Percentiles rank a stretch among this genome's conserved stretches.
Conservation (phyloP, 106 monocot species). For the Iris macrosiphon region DNA sequence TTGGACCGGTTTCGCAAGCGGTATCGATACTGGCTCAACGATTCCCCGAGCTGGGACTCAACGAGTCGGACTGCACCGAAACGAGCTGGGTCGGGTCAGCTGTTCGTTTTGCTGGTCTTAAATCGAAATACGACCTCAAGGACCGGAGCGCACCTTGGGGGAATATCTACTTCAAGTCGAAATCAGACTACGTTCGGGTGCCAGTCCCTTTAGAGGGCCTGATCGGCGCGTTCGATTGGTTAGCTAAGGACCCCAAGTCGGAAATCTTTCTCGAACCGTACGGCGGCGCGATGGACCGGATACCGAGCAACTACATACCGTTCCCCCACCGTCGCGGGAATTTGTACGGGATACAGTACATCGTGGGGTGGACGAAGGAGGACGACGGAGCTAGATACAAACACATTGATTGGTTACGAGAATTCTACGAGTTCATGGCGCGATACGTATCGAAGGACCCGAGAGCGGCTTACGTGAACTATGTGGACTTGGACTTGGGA, state of each 20-base stretch:
- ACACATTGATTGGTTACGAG: neutral
- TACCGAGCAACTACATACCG: neutral
- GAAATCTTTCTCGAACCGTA: neutral
- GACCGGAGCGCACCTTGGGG: constrained; percentile 13
- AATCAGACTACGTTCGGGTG: neutral
- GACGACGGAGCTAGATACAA: neutral
- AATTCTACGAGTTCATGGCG: no score
- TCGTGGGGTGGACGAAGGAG: neutral
- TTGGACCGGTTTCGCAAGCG: constrained; percentile 12
- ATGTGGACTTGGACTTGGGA: constrained; percentile 7
- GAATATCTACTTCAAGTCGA: neutral
- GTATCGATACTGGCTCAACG: neutral
- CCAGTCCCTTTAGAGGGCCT: constrained; percentile 8
- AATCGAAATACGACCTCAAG: constrained; percentile 13
- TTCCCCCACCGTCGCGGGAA: neutral
- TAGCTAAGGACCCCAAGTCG: neutral
- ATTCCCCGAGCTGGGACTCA: constrained; percentile 20
- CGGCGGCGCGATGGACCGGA: neutral
- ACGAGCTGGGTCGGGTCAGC: constrained; percentile 62
- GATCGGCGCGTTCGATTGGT: neutral
- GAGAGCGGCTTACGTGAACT: constrained; percentile 41
- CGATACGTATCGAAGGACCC: no score
- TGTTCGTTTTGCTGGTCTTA: constrained; percentile 37
- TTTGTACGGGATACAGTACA: neutral
- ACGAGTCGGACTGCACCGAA: constrained; percentile 18